These are phyloP conservation scores for Gaeumannomyces tritici DNA, from an alignment of 2,329 filamentous ascomycete genomes.

Conservation along the genomic window DNA sequence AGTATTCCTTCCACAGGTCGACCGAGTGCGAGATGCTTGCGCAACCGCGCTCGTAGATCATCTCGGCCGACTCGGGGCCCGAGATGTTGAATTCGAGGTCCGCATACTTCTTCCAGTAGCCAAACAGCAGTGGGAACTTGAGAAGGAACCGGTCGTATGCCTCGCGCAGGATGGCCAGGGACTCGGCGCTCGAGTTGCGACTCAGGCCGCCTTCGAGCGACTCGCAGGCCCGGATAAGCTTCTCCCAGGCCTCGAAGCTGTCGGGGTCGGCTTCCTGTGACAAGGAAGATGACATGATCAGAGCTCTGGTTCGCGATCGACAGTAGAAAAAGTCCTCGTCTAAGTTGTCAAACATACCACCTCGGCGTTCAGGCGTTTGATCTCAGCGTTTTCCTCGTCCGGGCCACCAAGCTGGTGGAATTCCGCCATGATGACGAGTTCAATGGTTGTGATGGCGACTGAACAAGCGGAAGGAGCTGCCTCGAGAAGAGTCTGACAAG, in stretches of 20 bases:
- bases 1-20: conserved; percentile 96
- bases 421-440: conserved; percentile 52
- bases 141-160: conserved; percentile 87
- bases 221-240: conserved; percentile 74
- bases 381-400: conserved; percentile 74
- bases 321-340: not conserved
- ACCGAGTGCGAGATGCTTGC: conserved; percentile 89
- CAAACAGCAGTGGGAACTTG: conserved; percentile 92
- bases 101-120: conserved; percentile 99
- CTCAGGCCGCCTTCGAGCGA: conserved; percentile 86
- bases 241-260: conserved; percentile 93
- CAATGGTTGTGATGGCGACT: not conserved
- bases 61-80: conserved; percentile 92
- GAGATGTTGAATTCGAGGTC: conserved; percentile 95
- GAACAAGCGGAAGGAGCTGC: not conserved
- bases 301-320: too few relatives aligned
- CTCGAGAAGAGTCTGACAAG: not conserved
- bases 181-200: conserved; percentile 90
- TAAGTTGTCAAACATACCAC: conserved; percentile 54
- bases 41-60: conserved; percentile 94
- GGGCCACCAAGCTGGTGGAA: conserved; percentile 60
- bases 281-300: not conserved
- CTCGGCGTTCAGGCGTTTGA: conserved; percentile 68
- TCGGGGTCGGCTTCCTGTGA: conserved; percentile 61
- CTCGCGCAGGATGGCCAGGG: conserved; percentile 77